Percentiles rank a stretch among this genome's conserved stretches.
Conservation (phyloP, 192 early-diverging fungal genomes). For the Geranomyces variabilis region DNA sequence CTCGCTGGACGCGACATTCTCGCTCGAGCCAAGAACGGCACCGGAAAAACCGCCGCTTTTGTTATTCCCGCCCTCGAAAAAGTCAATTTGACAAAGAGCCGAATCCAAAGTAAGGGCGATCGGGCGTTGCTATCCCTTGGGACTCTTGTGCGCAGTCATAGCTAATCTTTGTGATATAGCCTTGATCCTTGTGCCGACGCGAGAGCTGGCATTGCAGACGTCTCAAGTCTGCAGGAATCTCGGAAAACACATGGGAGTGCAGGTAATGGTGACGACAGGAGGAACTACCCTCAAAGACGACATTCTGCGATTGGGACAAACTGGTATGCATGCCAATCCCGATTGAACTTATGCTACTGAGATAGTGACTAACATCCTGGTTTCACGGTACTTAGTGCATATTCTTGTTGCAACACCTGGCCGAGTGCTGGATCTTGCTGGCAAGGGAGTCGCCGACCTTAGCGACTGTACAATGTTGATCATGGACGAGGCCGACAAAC, state of each 20-base stretch:
- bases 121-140: too few relatives aligned
- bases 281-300: slow-evolving; percentile 98
- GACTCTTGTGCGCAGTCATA: too few relatives aligned
- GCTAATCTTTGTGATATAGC: slow-evolving; percentile 43
- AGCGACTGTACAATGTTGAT: slow-evolving; percentile 88
- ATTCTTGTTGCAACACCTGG: slow-evolving; percentile 97
- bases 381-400: slow-evolving; percentile 63
- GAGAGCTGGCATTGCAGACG: slow-evolving; percentile 98
- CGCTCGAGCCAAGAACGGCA: slow-evolving; percentile 95
- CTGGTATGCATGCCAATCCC: slow-evolving; percentile 48
- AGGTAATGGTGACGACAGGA: slow-evolving; percentile 99
- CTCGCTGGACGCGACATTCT: slow-evolving; percentile 94
- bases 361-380: too few relatives aligned
- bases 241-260: slow-evolving; percentile 89
- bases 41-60: slow-evolving; percentile 95
- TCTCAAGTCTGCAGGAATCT: slow-evolving; percentile 97
- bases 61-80: slow-evolving; percentile 95
- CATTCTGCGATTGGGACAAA: slow-evolving; percentile 90
- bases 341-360: too few relatives aligned
- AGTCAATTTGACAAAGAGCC: slow-evolving; percentile 80
- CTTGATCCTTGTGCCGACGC: slow-evolving; percentile 91
- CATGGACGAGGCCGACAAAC: slow-evolving; percentile 99
- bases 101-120: slow-evolving; percentile 72
- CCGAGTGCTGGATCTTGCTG: slow-evolving; percentile 94
- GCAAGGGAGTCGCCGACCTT: slow-evolving; percentile 92